Evolutionary conservation across 306 rosid species (phyloP).

Genomic region (Nissolia schottii): DNA sequence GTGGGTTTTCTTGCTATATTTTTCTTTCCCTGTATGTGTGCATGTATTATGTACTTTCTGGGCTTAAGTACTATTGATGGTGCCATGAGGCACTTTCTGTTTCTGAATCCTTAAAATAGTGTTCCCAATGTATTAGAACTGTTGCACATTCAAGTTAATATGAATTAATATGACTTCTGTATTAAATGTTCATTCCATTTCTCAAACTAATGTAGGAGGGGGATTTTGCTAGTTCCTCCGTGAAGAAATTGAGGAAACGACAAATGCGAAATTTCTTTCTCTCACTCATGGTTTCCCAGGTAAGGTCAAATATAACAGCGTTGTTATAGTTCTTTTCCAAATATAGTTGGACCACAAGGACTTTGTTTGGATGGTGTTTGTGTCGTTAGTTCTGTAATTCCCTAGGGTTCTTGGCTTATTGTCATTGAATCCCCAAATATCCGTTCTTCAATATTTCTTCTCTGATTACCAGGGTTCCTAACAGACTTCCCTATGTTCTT

Average conservation of each 20-base stretch:
- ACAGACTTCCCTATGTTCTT: background rate
- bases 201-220: slow-evolving; percentile 67
- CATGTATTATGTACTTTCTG: background rate
- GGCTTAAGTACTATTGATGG: background rate
- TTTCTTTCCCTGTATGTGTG: background rate
- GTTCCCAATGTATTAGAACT: background rate
- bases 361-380: no score
- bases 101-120: slow-evolving; percentile 2
- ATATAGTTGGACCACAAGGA: background rate
- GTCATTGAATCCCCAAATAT: no score
- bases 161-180: background rate
- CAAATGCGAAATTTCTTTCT: slow-evolving; percentile 89
- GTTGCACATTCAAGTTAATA: background rate
- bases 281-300: slow-evolving; percentile 95
- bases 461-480: no score
- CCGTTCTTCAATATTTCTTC: no score
- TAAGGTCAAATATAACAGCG: slow-evolving; percentile 23
- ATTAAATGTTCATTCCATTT: slow-evolving; percentile 23
- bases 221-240: slow-evolving; percentile 59
- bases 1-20: background rate
- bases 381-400: no score
- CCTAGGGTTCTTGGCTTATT: no score
- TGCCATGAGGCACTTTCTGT: background rate
- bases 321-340: background rate
- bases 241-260: slow-evolving; percentile 78